Conservation (phyloP, 768 basidiomycete genomes). For the Pisolithus marmoratus region DNA sequence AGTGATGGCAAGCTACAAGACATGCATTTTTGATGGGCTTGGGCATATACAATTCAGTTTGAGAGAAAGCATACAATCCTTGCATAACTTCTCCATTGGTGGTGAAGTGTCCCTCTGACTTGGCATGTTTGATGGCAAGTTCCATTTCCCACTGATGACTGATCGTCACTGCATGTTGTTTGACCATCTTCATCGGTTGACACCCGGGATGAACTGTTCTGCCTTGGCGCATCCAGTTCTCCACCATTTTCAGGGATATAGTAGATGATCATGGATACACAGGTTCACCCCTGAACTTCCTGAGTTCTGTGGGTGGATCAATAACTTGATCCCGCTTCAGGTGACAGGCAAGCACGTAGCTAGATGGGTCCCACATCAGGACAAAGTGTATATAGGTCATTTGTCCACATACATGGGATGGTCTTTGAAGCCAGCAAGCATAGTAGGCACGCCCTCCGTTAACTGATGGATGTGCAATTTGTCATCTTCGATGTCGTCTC, state of each 20-base stretch:
- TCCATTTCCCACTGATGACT: constrained; percentile 70
- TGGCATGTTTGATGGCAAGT: constrained; percentile 39
- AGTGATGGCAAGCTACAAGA: constrained; percentile 12
- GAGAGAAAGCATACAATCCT: constrained; percentile 76
- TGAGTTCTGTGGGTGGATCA: constrained; percentile 71
- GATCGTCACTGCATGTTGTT: constrained; percentile 78
- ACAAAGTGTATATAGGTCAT: constrained; percentile 1
- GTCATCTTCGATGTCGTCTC: constrained; percentile 91
- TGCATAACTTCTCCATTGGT: constrained; percentile 65
- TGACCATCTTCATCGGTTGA: constrained; percentile 88
- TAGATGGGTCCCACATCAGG: constrained; percentile 23
- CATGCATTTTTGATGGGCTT: constrained; percentile 80
- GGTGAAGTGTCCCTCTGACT: constrained; percentile 31
- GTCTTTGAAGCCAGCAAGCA: constrained; percentile 88
- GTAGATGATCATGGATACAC: constrained; percentile 86
- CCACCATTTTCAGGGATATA: constrained; percentile 81
- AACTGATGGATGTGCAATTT: constrained; percentile 73
- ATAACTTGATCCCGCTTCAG: constrained; percentile 85
- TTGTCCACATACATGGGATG: constrained; percentile 70
- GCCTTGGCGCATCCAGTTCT: constrained; percentile 93
- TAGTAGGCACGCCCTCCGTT: constrained; percentile 90
- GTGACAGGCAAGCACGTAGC: constrained; percentile 82
- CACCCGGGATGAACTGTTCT: constrained; percentile 63
- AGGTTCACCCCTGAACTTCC: constrained; percentile 88
- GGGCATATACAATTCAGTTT: constrained; percentile 80